phyloP scores from a whole-genome alignment of 768 basidiomycete species.

The Lactarius hengduanensis region DNA sequence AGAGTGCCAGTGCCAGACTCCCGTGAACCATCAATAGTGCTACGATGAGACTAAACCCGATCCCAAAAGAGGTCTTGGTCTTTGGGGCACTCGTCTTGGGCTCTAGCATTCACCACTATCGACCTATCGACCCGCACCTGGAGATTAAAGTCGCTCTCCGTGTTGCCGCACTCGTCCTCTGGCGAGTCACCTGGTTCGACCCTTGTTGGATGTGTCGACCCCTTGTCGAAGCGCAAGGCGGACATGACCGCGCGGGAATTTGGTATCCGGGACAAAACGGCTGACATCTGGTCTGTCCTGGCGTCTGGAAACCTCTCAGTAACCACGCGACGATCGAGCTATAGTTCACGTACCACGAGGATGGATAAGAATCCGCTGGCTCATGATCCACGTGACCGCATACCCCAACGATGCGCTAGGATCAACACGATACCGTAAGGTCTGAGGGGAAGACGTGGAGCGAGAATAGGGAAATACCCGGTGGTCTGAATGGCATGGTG shows the following conservation, averaged over 20 bases:
- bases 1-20: not conserved
- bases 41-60: not conserved
- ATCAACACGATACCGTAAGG: not conserved
- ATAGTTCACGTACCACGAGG: constrained; percentile 32
- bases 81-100: not conserved
- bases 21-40: no score
- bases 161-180: not conserved
- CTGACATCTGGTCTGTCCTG: constrained; percentile 21
- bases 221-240: not conserved
- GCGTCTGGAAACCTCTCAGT: constrained; percentile 25
- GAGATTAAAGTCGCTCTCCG: constrained; percentile 25
- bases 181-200: not conserved
- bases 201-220: not conserved
- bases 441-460: not conserved
- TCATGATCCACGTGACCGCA: constrained; percentile 38
- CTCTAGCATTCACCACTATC: not conserved
- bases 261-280: not conserved
- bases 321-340: not conserved
- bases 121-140: constrained; percentile 22
- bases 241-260: not conserved
- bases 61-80: not conserved
- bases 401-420: constrained; percentile 37
- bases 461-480: constrained; percentile 8
- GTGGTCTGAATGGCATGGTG: constrained; percentile 30
- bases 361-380: constrained; percentile 38